Conservation (phyloP, 2,329 filamentous ascomycete genomes). For the Pyricularia sp. region DNA sequence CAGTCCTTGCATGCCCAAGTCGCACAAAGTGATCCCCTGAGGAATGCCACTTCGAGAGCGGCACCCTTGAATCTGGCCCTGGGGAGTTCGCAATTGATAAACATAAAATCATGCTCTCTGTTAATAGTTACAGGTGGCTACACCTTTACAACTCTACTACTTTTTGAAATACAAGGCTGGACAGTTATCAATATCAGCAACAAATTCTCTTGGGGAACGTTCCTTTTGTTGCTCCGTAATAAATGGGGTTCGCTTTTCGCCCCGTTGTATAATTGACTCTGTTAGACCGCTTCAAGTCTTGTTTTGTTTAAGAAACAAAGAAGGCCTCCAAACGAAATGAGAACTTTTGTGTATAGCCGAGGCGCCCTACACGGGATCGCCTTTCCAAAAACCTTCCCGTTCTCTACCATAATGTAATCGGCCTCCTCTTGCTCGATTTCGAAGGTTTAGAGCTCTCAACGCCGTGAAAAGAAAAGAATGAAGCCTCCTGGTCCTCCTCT, state of each 20-base stretch:
- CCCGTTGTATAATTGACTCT: background rate
- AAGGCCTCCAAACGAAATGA: background rate
- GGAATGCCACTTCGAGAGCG: too few relatives aligned
- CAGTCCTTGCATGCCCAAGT: too few relatives aligned
- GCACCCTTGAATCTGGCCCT: too few relatives aligned
- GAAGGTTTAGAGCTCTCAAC: background rate
- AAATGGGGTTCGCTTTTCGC: background rate
- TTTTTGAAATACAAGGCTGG: background rate
- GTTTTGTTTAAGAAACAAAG: background rate
- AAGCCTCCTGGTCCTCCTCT: background rate
- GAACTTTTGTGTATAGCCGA: slow-evolving; percentile 1
- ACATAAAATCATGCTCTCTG: too few relatives aligned
- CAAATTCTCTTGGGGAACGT: background rate
- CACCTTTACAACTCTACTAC: too few relatives aligned
- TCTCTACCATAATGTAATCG: background rate
- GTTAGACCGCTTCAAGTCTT: background rate
- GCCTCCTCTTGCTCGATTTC: background rate
- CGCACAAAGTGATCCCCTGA: too few relatives aligned
- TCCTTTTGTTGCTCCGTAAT: background rate
- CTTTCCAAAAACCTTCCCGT: background rate
- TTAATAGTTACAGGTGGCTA: too few relatives aligned
- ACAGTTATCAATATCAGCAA: background rate
- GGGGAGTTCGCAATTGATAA: too few relatives aligned
- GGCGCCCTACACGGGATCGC: background rate
- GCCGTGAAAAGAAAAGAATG: background rate